Conservation (phyloP, 352 stramenopile genomes). For the Phytophthora citrophthora region DNA sequence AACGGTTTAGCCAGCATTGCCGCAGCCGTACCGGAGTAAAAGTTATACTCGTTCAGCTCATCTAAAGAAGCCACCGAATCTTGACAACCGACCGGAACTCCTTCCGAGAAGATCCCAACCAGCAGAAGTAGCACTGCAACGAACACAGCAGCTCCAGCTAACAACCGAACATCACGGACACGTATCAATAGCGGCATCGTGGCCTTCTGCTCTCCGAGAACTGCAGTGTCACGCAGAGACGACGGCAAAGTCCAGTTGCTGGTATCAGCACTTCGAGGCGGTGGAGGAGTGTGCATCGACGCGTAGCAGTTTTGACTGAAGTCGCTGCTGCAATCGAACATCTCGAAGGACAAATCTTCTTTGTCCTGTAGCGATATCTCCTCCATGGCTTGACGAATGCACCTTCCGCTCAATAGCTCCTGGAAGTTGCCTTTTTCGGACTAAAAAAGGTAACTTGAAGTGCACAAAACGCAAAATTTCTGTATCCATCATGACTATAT, state of each 20-base stretch:
- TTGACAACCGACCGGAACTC: constrained; percentile 32
- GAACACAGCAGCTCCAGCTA: constrained; percentile 29
- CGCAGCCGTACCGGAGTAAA: constrained; percentile 50
- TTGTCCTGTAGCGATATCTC: constrained; percentile 7
- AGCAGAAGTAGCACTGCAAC: constrained; percentile 32
- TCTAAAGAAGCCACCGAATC: constrained; percentile 21
- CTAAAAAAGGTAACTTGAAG: constrained; percentile 18
- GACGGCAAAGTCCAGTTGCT: constrained; percentile 39
- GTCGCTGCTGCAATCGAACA: constrained; percentile 19
- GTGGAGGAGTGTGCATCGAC: constrained; percentile 26
- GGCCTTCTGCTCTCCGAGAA: constrained; percentile 30
- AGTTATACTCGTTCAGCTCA: constrained; percentile 56
- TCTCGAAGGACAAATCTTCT: constrained; percentile 11
- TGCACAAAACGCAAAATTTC: constrained; percentile 9
- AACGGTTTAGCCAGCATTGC: constrained; percentile 48
- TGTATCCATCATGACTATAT: constrained; percentile 14
- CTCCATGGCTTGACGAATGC: neutral
- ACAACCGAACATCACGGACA: constrained; percentile 26
- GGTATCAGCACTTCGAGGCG: neutral
- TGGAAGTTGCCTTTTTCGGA: constrained; percentile 12
- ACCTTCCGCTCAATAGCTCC: constrained; percentile 8
- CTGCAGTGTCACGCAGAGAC: constrained; percentile 32
- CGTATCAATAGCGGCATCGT: constrained; percentile 35
- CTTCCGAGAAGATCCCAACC: constrained; percentile 33
- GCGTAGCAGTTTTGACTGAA: constrained; percentile 28